Evolutionary conservation across 2,329 filamentous ascomycete species (phyloP).

Genomic region (Colletotrichum truncatum): DNA sequence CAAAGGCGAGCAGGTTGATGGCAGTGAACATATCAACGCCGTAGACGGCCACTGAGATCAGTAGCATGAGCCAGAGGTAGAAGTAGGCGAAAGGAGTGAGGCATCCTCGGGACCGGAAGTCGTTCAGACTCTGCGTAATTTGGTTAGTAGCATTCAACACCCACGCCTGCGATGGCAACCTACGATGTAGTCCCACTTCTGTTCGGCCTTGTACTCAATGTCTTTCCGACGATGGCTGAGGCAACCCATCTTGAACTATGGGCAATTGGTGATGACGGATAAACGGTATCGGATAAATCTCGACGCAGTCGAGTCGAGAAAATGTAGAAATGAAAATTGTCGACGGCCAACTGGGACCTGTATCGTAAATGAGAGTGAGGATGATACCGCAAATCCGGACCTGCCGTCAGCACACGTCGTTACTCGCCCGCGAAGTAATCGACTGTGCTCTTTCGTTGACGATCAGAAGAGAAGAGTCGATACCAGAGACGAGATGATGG

Average conservation of each 20-base stretch:
- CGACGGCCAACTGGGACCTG: not conserved
- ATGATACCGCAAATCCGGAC: conserved; percentile 38
- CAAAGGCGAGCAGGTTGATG: conserved; percentile 87
- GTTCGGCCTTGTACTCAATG: conserved; percentile 78
- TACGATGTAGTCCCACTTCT: conserved; percentile 95
- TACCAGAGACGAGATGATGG: conserved; percentile 20
- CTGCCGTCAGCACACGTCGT: conserved; percentile 55
- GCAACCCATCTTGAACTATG: conserved; percentile 67
- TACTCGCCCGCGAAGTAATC: conserved; percentile 60
- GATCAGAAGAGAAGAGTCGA: conserved; percentile 27
- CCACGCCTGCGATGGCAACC: conserved; percentile 47
- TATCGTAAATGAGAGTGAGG: conserved; percentile 13
- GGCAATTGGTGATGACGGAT: not conserved
- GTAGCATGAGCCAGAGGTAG: conserved; percentile 83
- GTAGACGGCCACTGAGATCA: conserved; percentile 87
- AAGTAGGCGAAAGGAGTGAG: conserved; percentile 82
- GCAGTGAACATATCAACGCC: conserved; percentile 92
- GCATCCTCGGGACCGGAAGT: conserved; percentile 87
- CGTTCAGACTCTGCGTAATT: conserved; percentile 60
- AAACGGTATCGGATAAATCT: conserved; percentile 20
- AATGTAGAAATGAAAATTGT: not conserved
- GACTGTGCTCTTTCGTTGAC: conserved; percentile 46
- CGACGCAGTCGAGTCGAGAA: conserved; percentile 19
- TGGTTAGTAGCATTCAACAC: not conserved
- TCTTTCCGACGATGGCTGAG: conserved; percentile 68